phyloP scores from a whole-genome alignment of 345 rosid species.

The Raphanus raphanistrum region DNA sequence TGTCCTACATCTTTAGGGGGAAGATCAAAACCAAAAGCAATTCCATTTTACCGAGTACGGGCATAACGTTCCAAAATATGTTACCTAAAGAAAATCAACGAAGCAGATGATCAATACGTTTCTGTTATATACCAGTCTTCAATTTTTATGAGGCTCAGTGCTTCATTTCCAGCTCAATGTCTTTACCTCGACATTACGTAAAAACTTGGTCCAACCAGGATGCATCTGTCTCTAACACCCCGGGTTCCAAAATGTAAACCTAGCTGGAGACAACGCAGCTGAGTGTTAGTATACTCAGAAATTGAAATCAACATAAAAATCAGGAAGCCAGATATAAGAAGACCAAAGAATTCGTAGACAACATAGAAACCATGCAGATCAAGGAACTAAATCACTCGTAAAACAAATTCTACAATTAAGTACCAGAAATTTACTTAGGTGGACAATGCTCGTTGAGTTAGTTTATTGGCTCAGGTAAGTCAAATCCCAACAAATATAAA shows the following conservation, averaged over 20 bases:
- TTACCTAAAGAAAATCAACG: neutral
- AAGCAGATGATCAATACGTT: neutral
- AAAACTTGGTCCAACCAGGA: neutral
- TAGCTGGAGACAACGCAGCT: neutral
- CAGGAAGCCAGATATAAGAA: constrained; percentile 1
- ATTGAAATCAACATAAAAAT: neutral
- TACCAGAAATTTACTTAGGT: neutral
- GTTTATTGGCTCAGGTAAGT: neutral
- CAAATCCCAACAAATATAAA: neutral
- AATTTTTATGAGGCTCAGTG: neutral
- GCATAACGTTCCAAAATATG: neutral
- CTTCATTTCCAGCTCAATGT: constrained; percentile 2
- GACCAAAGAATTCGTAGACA: neutral
- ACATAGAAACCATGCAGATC: constrained; percentile 2
- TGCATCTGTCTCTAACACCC: constrained; percentile 7
- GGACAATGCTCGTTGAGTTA: neutral
- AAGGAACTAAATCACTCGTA: neutral
- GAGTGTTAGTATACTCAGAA: neutral
- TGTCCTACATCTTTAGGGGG: neutral
- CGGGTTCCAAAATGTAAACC: neutral
- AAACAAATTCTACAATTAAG: neutral
- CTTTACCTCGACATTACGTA: neutral
- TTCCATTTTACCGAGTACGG: neutral
- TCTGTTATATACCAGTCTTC: neutral
- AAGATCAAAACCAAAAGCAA: neutral